phyloP scores from a whole-genome alignment of 2,329 filamentous ascomycete genomes.

The Trichophaea hybrida region DNA sequence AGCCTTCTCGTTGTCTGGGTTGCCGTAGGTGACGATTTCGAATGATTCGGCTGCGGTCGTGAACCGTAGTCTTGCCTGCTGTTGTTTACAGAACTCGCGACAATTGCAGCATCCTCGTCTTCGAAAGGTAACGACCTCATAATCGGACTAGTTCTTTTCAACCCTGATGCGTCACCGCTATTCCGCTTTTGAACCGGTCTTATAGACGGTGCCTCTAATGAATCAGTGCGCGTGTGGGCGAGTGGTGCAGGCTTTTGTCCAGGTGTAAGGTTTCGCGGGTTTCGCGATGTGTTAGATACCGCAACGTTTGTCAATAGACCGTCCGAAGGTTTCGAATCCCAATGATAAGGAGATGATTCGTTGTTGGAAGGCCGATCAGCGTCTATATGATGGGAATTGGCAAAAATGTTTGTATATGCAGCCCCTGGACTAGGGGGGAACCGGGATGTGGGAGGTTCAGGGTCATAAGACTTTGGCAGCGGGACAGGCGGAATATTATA shows the following conservation, averaged over 20 bases:
- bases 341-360: slow-evolving; percentile 20
- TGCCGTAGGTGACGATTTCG: slow-evolving; percentile 4
- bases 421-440: slow-evolving; percentile 8
- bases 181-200: slow-evolving; percentile 15
- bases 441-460: slow-evolving; percentile 14
- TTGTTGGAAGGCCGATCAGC: slow-evolving; percentile 18
- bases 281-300: slow-evolving; percentile 18
- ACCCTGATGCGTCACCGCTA: slow-evolving; percentile 10
- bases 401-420: slow-evolving; percentile 20
- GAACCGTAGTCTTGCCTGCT: not conserved
- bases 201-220: slow-evolving; percentile 15
- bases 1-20: slow-evolving; percentile 11
- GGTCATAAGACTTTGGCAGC: slow-evolving; percentile 22
- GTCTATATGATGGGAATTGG: slow-evolving; percentile 16
- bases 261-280: slow-evolving; percentile 22
- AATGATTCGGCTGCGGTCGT: slow-evolving; percentile 12
- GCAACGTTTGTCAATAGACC: slow-evolving; percentile 9
- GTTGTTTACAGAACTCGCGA: slow-evolving; percentile 3
- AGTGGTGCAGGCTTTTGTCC: slow-evolving; percentile 15
- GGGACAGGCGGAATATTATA: slow-evolving; percentile 20
- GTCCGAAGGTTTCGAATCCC: slow-evolving; percentile 14
- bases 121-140: slow-evolving; percentile 16
- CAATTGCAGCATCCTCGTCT: slow-evolving; percentile 20
- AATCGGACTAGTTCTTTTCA: not conserved
- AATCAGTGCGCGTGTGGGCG: slow-evolving; percentile 17